Percentiles rank a stretch among this genome's conserved stretches.
phyloP scores from a whole-genome alignment of 2,329 filamentous ascomycete genomes.

The Penicillium polonicum region DNA sequence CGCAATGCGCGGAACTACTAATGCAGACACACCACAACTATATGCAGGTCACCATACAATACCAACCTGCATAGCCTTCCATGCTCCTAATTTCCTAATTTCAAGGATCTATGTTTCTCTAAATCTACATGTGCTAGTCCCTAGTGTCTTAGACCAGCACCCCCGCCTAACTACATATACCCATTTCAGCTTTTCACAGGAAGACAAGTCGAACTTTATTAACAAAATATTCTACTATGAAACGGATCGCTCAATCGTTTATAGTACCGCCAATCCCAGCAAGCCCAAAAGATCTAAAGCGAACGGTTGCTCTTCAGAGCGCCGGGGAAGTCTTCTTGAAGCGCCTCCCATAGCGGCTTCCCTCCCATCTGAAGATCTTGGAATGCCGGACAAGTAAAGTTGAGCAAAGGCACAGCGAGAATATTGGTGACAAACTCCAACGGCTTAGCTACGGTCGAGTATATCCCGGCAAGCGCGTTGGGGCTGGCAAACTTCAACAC shows the following conservation, averaged over 20 bases:
- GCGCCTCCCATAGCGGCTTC: conserved; percentile 31
- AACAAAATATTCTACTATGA: not conserved
- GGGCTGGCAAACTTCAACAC: conserved; percentile 36
- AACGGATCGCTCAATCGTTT: not conserved
- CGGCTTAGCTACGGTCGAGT: conserved; percentile 29
- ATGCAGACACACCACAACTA: not conserved
- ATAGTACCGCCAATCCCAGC: not conserved
- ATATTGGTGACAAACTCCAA: conserved; percentile 32
- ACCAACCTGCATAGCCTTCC: not conserved
- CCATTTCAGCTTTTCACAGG: not conserved
- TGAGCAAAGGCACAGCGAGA: conserved; percentile 29
- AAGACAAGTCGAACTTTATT: not conserved
- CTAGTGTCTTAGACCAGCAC: not conserved
- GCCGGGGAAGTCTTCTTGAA: conserved; percentile 32
- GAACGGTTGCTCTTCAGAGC: conserved; percentile 26
- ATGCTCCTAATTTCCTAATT: not conserved
- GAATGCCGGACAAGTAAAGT: conserved; percentile 35
- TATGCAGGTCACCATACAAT: not conserved
- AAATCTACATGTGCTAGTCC: no score
- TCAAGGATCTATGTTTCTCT: no score
- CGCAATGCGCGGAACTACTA: not conserved
- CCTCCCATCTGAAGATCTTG: conserved; percentile 33
- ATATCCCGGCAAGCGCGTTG: conserved; percentile 32
- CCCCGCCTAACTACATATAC: not conserved
- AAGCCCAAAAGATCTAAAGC: conserved; percentile 1